phyloP scores from a whole-genome alignment of 345 rosid species.

The Heritiera fomes region DNA sequence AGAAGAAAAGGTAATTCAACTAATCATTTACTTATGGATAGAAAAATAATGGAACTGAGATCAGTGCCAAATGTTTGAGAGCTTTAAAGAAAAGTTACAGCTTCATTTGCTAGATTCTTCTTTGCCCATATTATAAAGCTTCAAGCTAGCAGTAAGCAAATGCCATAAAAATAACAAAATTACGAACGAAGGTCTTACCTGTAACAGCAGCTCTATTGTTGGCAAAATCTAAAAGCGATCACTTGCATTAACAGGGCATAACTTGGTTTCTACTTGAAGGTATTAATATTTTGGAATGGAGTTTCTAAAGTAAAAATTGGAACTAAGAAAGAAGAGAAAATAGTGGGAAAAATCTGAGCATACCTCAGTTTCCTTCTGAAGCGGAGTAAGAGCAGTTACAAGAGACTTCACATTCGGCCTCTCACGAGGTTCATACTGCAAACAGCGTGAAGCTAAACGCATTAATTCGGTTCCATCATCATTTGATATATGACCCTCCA shows the following conservation, averaged over 20 bases:
- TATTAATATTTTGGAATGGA: background rate
- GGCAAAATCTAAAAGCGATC: background rate
- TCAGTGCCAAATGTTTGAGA: background rate
- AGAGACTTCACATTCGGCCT: conserved; percentile 85
- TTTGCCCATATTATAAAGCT: background rate
- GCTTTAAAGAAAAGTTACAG: background rate
- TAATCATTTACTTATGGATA: background rate
- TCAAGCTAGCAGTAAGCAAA: background rate
- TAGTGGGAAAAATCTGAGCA: conserved; percentile 6
- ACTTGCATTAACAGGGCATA: background rate
- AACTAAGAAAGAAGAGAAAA: conserved; percentile 9
- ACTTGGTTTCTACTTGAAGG: background rate
- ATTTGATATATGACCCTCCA: conserved; percentile 75
- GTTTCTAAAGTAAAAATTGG: background rate
- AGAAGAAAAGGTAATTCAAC: background rate
- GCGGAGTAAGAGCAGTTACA: conserved; percentile 62
- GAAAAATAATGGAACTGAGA: conserved; percentile 15
- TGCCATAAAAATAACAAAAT: background rate
- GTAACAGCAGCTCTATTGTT: background rate
- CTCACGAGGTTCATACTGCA: conserved; percentile 84
- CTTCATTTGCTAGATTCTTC: background rate
- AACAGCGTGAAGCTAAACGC: conserved; percentile 75
- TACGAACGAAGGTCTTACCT: background rate
- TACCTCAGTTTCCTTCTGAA: conserved; percentile 78
- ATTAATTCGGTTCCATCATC: conserved; percentile 86